A percentile compares a stretch with the other conserved stretches of the same genome.
Evolutionary conservation across 345 rosid species (phyloP).

Genomic region (Brassica carinata): DNA sequence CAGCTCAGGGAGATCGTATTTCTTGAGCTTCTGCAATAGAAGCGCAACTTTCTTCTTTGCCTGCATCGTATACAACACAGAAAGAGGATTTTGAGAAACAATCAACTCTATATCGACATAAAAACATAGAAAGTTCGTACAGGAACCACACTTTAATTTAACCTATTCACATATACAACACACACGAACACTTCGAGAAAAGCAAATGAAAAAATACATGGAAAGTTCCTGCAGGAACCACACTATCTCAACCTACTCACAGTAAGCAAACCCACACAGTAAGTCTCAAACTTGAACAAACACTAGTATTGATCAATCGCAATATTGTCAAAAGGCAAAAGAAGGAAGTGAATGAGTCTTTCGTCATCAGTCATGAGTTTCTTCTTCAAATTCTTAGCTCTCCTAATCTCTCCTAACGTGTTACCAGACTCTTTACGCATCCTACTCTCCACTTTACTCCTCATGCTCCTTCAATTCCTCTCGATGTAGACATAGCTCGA

Average conservation of each 20-base stretch:
- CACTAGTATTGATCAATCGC: no score
- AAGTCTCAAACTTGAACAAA: conserved; percentile 21
- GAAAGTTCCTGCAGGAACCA: background rate
- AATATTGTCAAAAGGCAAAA: no score
- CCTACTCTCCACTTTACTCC: conserved; percentile 90
- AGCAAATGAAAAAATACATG: background rate
- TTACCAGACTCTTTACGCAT: conserved; percentile 92
- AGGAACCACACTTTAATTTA: background rate
- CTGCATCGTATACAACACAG: no score
- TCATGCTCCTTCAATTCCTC: conserved; percentile 89
- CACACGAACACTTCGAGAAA: no score
- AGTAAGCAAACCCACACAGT: background rate
- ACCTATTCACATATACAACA: background rate
- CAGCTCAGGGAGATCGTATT: conserved; percentile 87
- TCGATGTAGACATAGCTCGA: conserved; percentile 76
- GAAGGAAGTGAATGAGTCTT: conserved; percentile 44
- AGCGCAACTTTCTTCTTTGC: conserved; percentile 86
- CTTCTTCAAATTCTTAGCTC: conserved; percentile 87
- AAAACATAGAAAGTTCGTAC: background rate
- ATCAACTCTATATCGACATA: no score
- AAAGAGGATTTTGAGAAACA: no score
- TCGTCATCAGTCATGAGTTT: conserved; percentile 98
- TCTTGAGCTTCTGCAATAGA: conserved; percentile 88
- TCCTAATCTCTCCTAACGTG: conserved; percentile 81
- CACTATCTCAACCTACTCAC: background rate